phyloP scores from a whole-genome alignment of 1,139 yeast species.

The Wickerhamomyces sp. region DNA sequence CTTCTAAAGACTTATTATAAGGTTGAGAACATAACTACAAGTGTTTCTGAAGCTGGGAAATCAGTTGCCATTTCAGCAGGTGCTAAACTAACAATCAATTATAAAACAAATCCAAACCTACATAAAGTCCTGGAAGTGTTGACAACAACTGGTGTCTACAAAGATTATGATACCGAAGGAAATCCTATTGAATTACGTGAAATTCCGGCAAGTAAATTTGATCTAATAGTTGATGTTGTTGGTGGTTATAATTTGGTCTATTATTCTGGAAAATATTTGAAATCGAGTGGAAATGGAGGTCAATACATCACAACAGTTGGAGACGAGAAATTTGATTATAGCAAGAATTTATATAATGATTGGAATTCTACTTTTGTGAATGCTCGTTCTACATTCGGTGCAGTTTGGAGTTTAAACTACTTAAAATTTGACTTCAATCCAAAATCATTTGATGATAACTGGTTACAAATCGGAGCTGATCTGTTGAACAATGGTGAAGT shows the following conservation, averaged over 20 bases:
- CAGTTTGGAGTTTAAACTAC: slow-evolving; percentile 31
- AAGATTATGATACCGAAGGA: slow-evolving; percentile 26
- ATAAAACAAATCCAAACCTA: slow-evolving; percentile 17
- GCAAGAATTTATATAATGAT: slow-evolving; percentile 29
- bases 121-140: slow-evolving; percentile 15
- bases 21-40: slow-evolving; percentile 42
- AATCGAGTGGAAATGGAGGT: slow-evolving; percentile 34
- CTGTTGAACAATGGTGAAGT: slow-evolving; percentile 38
- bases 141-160: slow-evolving; percentile 21
- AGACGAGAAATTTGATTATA: slow-evolving; percentile 37
- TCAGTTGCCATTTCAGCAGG: slow-evolving; percentile 24
- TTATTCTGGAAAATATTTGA: slow-evolving; percentile 29
- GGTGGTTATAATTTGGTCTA: slow-evolving; percentile 39
- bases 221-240: slow-evolving; percentile 42
- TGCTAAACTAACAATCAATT: slow-evolving; percentile 22
- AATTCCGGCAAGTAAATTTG: slow-evolving; percentile 29
- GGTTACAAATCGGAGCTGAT: slow-evolving; percentile 33
- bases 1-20: slow-evolving; percentile 44
- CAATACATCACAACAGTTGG: slow-evolving; percentile 53
- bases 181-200: slow-evolving; percentile 20
- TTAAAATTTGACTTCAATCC: slow-evolving; percentile 31
- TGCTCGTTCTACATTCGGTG: slow-evolving; percentile 32
- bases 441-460: slow-evolving; percentile 20
- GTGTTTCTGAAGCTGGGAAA: slow-evolving; percentile 32
- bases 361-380: slow-evolving; percentile 34